Conservation (phyloP, 164 flowering plant genomes). For the Malania oleifera region DNA sequence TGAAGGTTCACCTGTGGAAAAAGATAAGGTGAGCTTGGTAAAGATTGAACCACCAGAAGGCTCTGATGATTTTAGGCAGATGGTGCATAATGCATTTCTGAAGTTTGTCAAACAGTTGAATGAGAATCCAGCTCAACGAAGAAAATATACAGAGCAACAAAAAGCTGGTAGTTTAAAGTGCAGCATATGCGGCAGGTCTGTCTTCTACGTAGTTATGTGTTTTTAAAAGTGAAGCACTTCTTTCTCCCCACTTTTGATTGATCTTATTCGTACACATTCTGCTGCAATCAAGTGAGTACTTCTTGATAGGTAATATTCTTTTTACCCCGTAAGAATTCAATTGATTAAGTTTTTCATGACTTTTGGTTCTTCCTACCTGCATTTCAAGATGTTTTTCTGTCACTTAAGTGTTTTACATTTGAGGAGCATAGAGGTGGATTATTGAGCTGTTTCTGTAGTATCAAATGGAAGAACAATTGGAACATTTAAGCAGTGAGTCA, state of each 20-base stretch:
- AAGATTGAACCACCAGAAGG: constrained; percentile 48
- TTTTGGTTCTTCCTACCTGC: not conserved
- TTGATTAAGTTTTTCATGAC: not conserved
- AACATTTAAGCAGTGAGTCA: no score
- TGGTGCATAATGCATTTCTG: constrained; percentile 48
- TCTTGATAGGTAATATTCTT: not conserved
- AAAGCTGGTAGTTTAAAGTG: constrained; percentile 44
- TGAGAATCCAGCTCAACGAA: constrained; percentile 48
- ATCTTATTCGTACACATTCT: constrained; percentile 16
- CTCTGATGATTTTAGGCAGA: constrained; percentile 57
- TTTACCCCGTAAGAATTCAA: not conserved
- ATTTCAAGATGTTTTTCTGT: not conserved
- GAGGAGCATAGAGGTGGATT: no score
- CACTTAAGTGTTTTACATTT: not conserved
- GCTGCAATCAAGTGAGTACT: constrained; percentile 18
- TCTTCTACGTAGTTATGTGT: constrained; percentile 26
- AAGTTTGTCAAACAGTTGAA: constrained; percentile 50
- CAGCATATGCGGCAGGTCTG: constrained; percentile 75
- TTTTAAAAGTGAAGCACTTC: constrained; percentile 26
- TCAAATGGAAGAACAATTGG: not conserved
- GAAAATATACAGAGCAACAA: constrained; percentile 42
- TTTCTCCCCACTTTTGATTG: constrained; percentile 19
- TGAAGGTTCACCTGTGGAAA: constrained; percentile 16
- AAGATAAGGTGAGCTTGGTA: constrained; percentile 14
- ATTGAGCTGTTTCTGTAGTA: no score